These are phyloP conservation scores for Rubus parviflorus DNA, from an alignment of 306 rosid genomes.

Conservation along the genomic window DNA sequence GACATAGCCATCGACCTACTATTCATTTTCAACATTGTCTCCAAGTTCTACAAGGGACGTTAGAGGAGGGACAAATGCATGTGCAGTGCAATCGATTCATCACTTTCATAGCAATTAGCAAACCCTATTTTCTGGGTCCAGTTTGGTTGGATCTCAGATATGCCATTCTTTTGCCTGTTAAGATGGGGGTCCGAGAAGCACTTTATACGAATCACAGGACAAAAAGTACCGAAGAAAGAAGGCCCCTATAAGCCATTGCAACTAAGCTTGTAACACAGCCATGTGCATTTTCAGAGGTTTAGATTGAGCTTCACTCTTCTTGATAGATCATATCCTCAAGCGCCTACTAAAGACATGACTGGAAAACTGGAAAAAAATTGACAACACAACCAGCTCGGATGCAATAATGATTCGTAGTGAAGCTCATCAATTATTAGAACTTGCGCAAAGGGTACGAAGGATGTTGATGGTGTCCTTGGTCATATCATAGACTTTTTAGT, in stretches of 20 bases:
- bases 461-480: no score
- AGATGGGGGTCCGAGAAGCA: constrained; percentile 6
- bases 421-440: no score
- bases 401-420: no score
- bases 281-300: not conserved
- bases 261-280: not conserved
- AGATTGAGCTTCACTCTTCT: not conserved
- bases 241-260: constrained; percentile 2
- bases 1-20: no score
- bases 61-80: not conserved
- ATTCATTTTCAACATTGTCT: not conserved
- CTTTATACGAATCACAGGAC: not conserved
- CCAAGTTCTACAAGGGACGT: not conserved
- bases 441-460: no score
- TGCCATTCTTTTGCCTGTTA: not conserved
- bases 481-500: no score
- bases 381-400: no score
- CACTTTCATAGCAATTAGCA: not conserved
- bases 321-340: not conserved
- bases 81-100: not conserved
- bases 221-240: not conserved
- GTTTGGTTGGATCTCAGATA: not conserved
- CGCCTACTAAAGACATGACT: no score
- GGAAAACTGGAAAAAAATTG: no score
- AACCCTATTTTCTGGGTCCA: constrained; percentile 11